Percentiles rank a stretch among this genome's conserved stretches.
Evolutionary conservation across 1,139 yeast genomes (phyloP).

Genomic region (Sugiyamaella sp.): DNA sequence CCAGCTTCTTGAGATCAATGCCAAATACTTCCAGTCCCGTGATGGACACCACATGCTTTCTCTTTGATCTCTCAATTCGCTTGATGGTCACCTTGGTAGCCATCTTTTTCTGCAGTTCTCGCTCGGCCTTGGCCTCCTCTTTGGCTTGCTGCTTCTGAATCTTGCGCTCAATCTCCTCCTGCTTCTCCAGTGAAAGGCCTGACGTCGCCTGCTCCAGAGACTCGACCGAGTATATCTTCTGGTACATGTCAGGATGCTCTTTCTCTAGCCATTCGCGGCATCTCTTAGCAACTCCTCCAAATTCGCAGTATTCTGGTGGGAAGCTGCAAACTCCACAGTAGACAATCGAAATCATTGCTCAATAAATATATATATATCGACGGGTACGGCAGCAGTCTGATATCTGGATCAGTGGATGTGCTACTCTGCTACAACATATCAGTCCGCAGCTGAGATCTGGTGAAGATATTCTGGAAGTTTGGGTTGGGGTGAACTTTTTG

Average conservation of each 20-base stretch:
- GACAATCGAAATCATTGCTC: constrained; percentile 36
- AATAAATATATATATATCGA: not conserved
- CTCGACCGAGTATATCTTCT: constrained; percentile 59
- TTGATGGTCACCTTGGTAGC: constrained; percentile 80
- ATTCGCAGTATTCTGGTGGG: constrained; percentile 95
- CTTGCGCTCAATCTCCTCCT: constrained; percentile 79
- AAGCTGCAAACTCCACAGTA: constrained; percentile 86
- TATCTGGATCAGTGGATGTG: no score
- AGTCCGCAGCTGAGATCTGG: no score
- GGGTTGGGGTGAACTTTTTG: no score
- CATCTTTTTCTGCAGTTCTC: constrained; percentile 78
- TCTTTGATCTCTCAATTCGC: constrained; percentile 86
- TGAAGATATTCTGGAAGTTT: no score
- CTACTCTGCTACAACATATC: no score
- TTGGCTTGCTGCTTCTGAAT: constrained; percentile 83
- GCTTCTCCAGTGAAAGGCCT: constrained; percentile 69
- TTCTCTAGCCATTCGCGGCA: constrained; percentile 83
- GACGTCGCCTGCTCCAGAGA: constrained; percentile 54
- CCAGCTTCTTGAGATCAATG: constrained; percentile 84
- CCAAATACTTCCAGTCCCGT: constrained; percentile 86
- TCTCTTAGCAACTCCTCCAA: constrained; percentile 77
- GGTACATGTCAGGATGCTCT: constrained; percentile 58
- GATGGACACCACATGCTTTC: constrained; percentile 85
- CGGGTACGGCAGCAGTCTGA: no score
- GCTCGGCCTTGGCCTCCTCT: constrained; percentile 85